Evolutionary conservation across 2,329 filamentous ascomycete species (phyloP), one percentile per base, ranked within the genome.

Genomic region (Coleophoma crateriformis): DNA sequence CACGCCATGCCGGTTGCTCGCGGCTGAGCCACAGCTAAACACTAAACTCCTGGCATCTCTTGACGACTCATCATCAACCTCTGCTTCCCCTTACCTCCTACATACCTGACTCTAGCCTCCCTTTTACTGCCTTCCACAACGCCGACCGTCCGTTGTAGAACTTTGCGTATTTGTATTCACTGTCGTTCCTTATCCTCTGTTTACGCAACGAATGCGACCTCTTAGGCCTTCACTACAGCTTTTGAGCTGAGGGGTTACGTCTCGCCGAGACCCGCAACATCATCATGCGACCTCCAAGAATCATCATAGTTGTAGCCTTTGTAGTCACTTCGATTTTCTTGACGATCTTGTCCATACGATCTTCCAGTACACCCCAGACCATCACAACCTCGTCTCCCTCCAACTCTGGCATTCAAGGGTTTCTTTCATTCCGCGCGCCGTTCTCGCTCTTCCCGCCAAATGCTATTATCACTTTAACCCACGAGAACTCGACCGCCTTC

Each of bases 401-500:
- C 10, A 58, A 53, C 22, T 71, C 75, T 33, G 69, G 77, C 49
- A 66, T 84, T 44, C 71, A 71, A 50, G 74, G 78, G 37, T 72
- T 88, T 55, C 82, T 88, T 68, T 85, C 85, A 55, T 87, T 88
- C 67, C 83, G 82, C 51, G 76, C 84, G 5, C 85, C 91, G 1
- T 88, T 91, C 56, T 90, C 89, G 17, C 82, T 99, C 19, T 99
- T 99, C 66, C 91, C 92, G 4, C 91, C 91, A 3, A 96, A 94
- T 56, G 94, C 94, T 44, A 88, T 95, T 61, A 96, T 99, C 66
- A 96, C 89, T 67, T 79, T 99, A 54, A 96, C 91, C 63, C 90
- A 97, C 68, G 94, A 99, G 70, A 99, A 99, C 69, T 96, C 90
- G 58, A 99, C 94, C 12, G 95, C 95, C 59, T 99, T 99, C 71